Evolutionary conservation across 805 yeast genomes (phyloP), one percentile per base, ranked within the genome.

Genomic region (Kazachstania taianensis): DNA sequence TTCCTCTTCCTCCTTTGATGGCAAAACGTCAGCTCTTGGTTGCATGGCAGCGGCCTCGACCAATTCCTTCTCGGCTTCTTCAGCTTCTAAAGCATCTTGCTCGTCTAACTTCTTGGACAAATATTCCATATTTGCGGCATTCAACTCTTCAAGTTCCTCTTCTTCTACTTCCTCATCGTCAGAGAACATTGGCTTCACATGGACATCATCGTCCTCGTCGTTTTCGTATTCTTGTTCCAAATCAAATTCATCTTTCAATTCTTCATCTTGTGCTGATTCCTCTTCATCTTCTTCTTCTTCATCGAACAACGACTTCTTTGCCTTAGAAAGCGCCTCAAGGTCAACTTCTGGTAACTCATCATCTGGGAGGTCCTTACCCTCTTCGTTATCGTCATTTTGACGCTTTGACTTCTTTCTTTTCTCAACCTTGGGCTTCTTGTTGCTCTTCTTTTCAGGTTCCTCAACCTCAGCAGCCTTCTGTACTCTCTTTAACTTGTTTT

Each of bases 121-220:
- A 3, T 79, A 78, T 64, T 82, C 94, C 86, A 82, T 81, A 55
- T 82, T 82, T 36, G 81, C 75, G 25, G 84, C 89, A 55, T 81
- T 81, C 50, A 82, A 66, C 39, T 68, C 71, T 44, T 81, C 86
- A 52, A 81, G 77, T 36, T 69, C 72, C 35, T 68, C 83, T 25
- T 69, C 77, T 39, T 68, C 72, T 36, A 69, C 73, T 50, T 64
- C 73, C 28, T 74, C 81, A 43, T 78, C 84, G 51, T 84, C 94
- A 15, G 94, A 81, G 50, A 84, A 86, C 77, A 80, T 75, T 32
- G 92, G 86, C 46, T 66, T 73, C 25, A 74, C 59, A 26, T 41
- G 52, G 5, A 42, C 50, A 24, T 52, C 60, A 20, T 52, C 58
- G 7, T 53, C 61, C 14, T 53, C 61, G 67, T 56, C 69, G 26